Evolutionary conservation across 805 yeast genomes (phyloP), one percentile per base, ranked within the genome.

Genomic region (Suhomyces tanzawaensis): DNA sequence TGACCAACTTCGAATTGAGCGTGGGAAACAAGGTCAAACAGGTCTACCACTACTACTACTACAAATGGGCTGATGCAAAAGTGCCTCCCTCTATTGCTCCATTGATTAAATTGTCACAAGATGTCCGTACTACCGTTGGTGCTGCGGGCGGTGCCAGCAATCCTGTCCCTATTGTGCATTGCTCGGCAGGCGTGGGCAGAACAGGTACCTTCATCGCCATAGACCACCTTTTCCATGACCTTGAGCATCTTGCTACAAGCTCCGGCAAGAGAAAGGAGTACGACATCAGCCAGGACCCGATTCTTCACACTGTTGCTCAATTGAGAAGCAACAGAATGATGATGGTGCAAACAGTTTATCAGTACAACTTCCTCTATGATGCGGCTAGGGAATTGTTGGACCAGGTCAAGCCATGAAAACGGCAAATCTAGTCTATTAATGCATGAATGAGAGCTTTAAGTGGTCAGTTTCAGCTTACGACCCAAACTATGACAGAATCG

Each of bases 101-200:
- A 0, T 47, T 73, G 39, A 14, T 51, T 14, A 22, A 25, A 7
- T 36, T 46, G 18, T 54, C 60, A 18, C 44, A 49, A 21, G 53
- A 51, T 23, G 44, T 62, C 7, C 36, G 43, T 25, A 19, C 11
- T 16, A 33, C 36, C 7, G 19, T 33, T 3, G 36, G 15, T 6
- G 17, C 26, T 7, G 34, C 25, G 14, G 23, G 18, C n/a, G 18
- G 31, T 25, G 15, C 8, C 40, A 29, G 11, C 35, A 26, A 14
- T 24, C 48, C 52, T 1, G 35, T 46, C 3, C 69, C 60, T 3
- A 45, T 57, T 5, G 56, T 57, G 8, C 98, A 91, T 61, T 91
- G 99, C 55, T 87, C 96, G 5, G 98, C 98, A 1, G 99, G 99
- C 0, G 89, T 95, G 55, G 99, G 99, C 14, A 70, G 99, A 41